Evolutionary conservation across 2,329 filamentous ascomycete species (phyloP), one percentile per base, ranked within the genome.

Genomic region (Penicillium concentricum): DNA sequence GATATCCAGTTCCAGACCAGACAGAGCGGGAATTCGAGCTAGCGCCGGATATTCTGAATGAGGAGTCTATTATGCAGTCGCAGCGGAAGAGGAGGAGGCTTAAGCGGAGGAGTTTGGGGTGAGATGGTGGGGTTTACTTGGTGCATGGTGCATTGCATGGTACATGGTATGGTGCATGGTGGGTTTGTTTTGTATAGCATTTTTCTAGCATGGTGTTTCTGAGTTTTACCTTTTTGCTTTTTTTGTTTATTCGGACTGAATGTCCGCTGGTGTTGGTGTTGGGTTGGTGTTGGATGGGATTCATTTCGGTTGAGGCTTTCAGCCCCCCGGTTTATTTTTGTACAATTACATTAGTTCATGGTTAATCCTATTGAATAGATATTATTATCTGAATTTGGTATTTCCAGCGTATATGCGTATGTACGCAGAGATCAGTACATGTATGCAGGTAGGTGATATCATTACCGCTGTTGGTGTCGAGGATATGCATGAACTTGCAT

Each of bases 1-100:
- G 93, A 0, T 84, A 88, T 26, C 83, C 89, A 0, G 75, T 97
- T 20, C 92, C 92, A 0, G 90, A 96, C 15, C 78, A 88, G 56
- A 72, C 78, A 5, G 84, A 90, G 69, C 71, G 71, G 32, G 90
- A 96, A 41, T 97, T 97, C 70, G 81, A 84, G 56, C 77, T 96
- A 50, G 90, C 92, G 0, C 79, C 83, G 7, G 88, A 88, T 22
- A 75, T 80, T 8, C 66, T 79, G 10, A 79, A 76, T 0, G 65
- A 73, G 2, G 77, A 79, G 20, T 72, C 75, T 3, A 74, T 79
- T 39, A 66, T 70, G 49, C 69, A 75, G 2, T 74, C 74, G 54
- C 75, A 72, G 49, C 67, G 78, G 32, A 74, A 75, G 56, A 69
- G 70, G 26, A 66, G 75, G 18, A 60, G 71, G 12, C 61, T 75